Evolutionary conservation across 805 yeast genomes (phyloP), one percentile per base, ranked within the genome.

Genomic region (Limtongia smithiae): DNA sequence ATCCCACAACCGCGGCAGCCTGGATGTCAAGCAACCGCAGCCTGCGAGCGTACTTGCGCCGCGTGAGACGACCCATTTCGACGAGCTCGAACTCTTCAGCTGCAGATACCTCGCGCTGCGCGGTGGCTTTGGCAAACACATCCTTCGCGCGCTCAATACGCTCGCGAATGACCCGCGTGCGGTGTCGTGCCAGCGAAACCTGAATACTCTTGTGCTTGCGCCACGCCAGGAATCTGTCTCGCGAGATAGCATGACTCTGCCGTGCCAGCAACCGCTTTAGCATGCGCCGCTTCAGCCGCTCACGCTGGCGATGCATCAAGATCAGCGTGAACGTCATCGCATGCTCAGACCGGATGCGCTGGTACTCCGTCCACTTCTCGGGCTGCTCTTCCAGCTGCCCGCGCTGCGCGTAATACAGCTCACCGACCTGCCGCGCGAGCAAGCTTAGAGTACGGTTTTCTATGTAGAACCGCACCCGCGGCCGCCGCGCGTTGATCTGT

Each of bases 141-240:
- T 25, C 28, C 9, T 9, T 6, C 28, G 28, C 28, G 28, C 9
- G 9, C 9, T 25, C 28, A 6, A 9, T 25, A 9, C 28, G 28
- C 28, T 9, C 9, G 28, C 28, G 28, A 9, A 25, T 25, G 28
- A 25, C 9, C 28, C 28, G 28, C 28, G 28, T 7, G 28, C 28
- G 6, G 28, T 25, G 28, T 6, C 28, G 28, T 9, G 9, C 9
- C 9, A 25, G 86, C 28, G 28, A 25, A 9, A 25, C 9, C 28
- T 25, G 28, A 9, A 25, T 31, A 5, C 22, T 24, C 37, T 20
- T 24, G 30, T 36, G 39, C 14, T 36, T 22, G 7, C 17, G 21
- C 39, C 39, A 36, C 17, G 21, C 27, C 20, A 2, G 21, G 39
- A 21, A 36, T 24, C 21, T 20, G 1, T 24, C 12, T 17, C 21